These are phyloP conservation scores for Rhodotorula paludigena DNA, from an alignment of 768 basidiomycete genomes.

Conservation along the genomic window DNA sequence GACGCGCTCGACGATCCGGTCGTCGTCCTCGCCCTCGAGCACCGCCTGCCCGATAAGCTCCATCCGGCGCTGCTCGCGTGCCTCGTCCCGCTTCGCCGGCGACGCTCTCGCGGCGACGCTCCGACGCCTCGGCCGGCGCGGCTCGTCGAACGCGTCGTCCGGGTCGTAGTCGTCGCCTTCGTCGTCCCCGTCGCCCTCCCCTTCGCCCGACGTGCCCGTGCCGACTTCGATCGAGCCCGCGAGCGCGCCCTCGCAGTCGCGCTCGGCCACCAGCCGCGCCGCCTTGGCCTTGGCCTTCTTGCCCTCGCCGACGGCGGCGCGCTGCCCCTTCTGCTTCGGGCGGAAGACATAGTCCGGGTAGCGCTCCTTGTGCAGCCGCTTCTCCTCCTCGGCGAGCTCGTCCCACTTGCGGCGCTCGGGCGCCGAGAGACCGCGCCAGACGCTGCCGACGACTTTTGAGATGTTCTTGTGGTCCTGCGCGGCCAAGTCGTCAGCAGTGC, in stretches of 20 bases:
- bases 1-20: background rate
- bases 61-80: slow-evolving; percentile 4
- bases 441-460: slow-evolving; percentile 62
- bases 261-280: background rate
- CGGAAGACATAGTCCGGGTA: slow-evolving; percentile 37
- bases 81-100: background rate
- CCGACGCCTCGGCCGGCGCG: background rate
- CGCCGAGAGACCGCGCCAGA: slow-evolving; percentile 60
- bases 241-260: background rate
- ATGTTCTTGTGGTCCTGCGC: slow-evolving; percentile 65
- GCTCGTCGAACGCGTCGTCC: background rate
- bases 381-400: slow-evolving; percentile 40
- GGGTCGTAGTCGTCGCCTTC: background rate
- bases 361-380: slow-evolving; percentile 28
- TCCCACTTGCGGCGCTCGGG: slow-evolving; percentile 45
- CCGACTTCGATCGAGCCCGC: background rate
- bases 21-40: slow-evolving; percentile 23
- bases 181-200: background rate
- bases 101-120: background rate
- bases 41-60: slow-evolving; percentile 25
- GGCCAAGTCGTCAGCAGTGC: too few relatives aligned
- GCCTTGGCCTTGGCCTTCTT: slow-evolving; percentile 13
- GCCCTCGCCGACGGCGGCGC: slow-evolving; percentile 4
- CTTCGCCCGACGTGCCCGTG: too few relatives aligned
- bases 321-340: slow-evolving; percentile 5